Evolutionary conservation across 495 filamentous ascomycete species (phyloP), one percentile per base, ranked within the genome.

Genomic region (Podospora australis): DNA sequence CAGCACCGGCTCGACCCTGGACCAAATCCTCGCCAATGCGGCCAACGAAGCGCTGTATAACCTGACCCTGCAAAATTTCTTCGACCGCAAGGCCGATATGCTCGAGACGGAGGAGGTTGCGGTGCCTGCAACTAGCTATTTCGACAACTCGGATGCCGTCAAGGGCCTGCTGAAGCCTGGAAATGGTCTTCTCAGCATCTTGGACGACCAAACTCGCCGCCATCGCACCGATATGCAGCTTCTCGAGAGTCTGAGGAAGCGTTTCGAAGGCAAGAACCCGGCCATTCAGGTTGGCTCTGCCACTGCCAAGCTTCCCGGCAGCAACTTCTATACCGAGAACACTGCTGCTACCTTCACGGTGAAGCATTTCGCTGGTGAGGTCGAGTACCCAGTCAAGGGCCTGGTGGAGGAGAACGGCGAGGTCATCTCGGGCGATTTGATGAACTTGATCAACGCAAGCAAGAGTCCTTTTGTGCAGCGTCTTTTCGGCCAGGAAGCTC

Each of bases 351-450:
- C 79, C 13, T 96, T 96, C 64, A 89, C 88, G 1, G 81, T 98
- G 49, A 90, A 86, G 58, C 92, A 98, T 67, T 98, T 90, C 62
- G 90, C 90, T 38, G 92, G 90, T 21, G 91, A 96, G 63, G 86
- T 97, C n/a, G 92, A 98, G 46, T 98, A 98, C 58, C 81, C 88
- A 23, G 78, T 88, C 50, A 79, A 79, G 51, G 88, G 87, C 13
- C 70, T 98, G 24, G 70, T 96, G 7, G 92, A 98, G 65, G 89
- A 94, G 65, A 97, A 97, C 50, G 89, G 89, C 42, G 92, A 98
- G 63, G 80, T 95, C 39, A 90, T 98, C 53, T 94, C 90, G 14
- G 90, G 88, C 20, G 92, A 98, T 62, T 68, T 98, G 50, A 88
- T 98, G 85, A 96, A 95, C 66, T 72, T 98, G 49, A 87, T 98